Evolutionary conservation across 257 asterid species (phyloP), one percentile per base, ranked within the genome.

Genomic region (Solanum medicagineum): DNA sequence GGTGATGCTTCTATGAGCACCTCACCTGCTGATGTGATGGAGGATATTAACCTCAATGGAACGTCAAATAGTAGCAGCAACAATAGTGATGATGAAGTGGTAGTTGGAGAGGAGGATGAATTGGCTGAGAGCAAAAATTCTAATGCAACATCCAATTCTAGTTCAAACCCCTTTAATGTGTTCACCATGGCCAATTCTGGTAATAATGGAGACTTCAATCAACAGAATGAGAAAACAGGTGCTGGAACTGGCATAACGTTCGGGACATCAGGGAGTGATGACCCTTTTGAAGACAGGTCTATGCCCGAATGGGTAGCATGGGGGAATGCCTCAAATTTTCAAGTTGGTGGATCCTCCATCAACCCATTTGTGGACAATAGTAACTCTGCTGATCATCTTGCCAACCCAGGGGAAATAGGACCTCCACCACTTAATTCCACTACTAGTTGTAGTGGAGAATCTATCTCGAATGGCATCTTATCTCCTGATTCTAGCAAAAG

Each of bases 301-400:
- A 91, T 95, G 60, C 99, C 99, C 11, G 97, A 96, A 88, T 96
- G 98, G 99, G 98, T 91, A 57, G 97, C 94, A 81, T 95, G 98
- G 98, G 97, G 95, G 0, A 95, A 92, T 70, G 86, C 94, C 55
- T 80, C 97, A 10, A 93, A 95, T 85, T 86, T 91, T 85, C 94
- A 88, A 84, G 92, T 85, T 44, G 90, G 93, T 74, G 93, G 95
- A 54, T 90, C 99, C 1, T 89, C 91, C 36, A 81, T 89, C 63
- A 95, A 97, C 86, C 98, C 98, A 9, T 95, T 95, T 81, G 92
- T 86, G 20, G 97, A 94, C 83, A 90, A 81, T 24, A 86, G 54
- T 53, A 83, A 85, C 85, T 49, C 82, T 19, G n/a, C 49, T 36
- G 89, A 83, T 81, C 85, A 85, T 77, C 74, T 83, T n/a, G 85